Conservation (phyloP, 345 rosid genomes). For the Syzygium aqueum region DNA sequence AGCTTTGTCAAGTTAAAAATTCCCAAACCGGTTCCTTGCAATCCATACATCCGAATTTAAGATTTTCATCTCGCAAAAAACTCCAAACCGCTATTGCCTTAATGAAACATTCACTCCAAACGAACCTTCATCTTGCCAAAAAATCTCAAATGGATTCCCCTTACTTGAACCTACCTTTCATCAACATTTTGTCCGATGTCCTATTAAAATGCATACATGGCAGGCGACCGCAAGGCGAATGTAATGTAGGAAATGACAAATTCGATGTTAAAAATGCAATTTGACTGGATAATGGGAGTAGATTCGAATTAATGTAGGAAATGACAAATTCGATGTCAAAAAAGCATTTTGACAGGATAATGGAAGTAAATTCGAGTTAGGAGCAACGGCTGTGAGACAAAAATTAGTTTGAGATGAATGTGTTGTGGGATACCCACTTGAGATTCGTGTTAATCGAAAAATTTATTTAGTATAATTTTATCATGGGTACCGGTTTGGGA, state of each 20-base stretch:
- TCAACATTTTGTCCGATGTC: neutral
- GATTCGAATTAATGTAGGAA: neutral
- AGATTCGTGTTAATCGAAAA: neutral
- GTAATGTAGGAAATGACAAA: neutral
- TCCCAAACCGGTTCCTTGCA: neutral
- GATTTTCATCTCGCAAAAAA: neutral
- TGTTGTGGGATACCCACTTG: accelerated
- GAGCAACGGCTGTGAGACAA: too few species aligned
- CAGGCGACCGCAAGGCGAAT: accelerated
- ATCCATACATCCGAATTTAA: neutral
- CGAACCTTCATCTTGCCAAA: neutral
- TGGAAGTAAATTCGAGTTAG: accelerated
- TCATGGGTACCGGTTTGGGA: neutral
- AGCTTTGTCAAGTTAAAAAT: neutral
- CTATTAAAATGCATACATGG: neutral
- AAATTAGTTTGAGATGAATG: neutral
- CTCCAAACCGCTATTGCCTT: neutral
- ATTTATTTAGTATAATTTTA: neutral
- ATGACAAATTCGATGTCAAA: neutral
- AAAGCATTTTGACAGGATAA: neutral
- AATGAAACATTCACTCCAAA: neutral
- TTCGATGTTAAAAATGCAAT: neutral
- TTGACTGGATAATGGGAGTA: neutral
- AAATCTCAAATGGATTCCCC: neutral
- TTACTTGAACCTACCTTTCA: neutral